Conservation (phyloP, 2,329 filamentous ascomycete species). For the Moelleriella libera region DNA sequence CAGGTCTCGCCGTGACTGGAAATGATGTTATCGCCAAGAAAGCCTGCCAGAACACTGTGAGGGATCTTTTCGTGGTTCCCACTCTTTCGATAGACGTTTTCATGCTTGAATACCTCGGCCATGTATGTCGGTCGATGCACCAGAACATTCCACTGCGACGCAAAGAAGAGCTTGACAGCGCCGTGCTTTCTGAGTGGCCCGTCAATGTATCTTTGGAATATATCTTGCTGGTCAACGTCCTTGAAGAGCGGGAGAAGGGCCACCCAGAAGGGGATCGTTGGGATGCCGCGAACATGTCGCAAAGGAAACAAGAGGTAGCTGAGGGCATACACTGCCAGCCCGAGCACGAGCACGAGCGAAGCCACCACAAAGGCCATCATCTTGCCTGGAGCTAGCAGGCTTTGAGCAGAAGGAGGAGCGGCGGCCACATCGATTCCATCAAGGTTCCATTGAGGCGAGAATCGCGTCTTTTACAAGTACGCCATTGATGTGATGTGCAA, state of each 20-base stretch:
- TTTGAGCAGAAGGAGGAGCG: background rate
- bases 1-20: slow-evolving; percentile 20
- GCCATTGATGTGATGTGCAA: background rate
- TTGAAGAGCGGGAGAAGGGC: slow-evolving; percentile 24
- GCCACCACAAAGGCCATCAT: background rate
- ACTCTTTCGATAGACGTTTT: slow-evolving; percentile 19
- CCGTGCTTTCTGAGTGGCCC: slow-evolving; percentile 22
- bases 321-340: background rate
- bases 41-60: slow-evolving; percentile 19
- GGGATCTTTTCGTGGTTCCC: slow-evolving; percentile 27
- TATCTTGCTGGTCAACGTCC: slow-evolving; percentile 26
- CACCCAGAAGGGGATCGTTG: slow-evolving; percentile 28
- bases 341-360: background rate
- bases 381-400: background rate
- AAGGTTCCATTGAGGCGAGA: background rate
- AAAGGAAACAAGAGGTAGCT: slow-evolving; percentile 9
- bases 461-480: background rate
- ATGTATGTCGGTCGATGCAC: slow-evolving; percentile 28
- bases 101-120: slow-evolving; percentile 20
- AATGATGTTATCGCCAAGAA: slow-evolving; percentile 26
- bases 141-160: slow-evolving; percentile 32
- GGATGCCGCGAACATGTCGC: slow-evolving; percentile 20
- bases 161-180: slow-evolving; percentile 34
- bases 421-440: background rate
- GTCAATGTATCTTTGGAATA: slow-evolving; percentile 23